These are phyloP conservation scores for Eutrema yunnanense DNA, from an alignment of 345 rosid genomes.

Conservation along the genomic window DNA sequence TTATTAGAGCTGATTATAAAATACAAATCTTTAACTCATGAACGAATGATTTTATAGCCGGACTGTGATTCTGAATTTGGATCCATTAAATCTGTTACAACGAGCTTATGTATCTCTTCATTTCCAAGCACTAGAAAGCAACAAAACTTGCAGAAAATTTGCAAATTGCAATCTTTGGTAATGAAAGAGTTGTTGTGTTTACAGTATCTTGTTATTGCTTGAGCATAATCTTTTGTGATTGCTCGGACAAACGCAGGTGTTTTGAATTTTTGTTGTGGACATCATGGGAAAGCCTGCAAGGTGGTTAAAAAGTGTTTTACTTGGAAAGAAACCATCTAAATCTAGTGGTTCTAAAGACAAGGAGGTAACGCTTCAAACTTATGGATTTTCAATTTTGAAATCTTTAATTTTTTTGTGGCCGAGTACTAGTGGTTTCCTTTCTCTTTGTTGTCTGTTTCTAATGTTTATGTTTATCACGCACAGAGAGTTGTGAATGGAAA, in stretches of 20 bases:
- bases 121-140: background rate
- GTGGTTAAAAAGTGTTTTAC: constrained; percentile 75
- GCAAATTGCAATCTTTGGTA: background rate
- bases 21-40: background rate
- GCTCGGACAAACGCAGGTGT: constrained; percentile 7
- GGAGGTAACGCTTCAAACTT: constrained; percentile 45
- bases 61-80: background rate
- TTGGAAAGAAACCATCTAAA: constrained; percentile 83
- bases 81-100: background rate
- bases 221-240: background rate
- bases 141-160: background rate
- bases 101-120: background rate
- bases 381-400: background rate
- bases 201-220: background rate
- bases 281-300: constrained; percentile 79
- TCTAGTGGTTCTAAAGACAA: constrained; percentile 46
- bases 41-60: background rate
- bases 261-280: background rate
- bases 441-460: background rate
- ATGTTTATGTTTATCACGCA: background rate
- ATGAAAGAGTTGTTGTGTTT: background rate
- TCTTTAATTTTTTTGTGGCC: background rate
- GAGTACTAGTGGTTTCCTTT: background rate
- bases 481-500: constrained; percentile 50
- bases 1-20: background rate